Conservation (phyloP, 768 basidiomycete species). For the Galerina sulciceps region DNA sequence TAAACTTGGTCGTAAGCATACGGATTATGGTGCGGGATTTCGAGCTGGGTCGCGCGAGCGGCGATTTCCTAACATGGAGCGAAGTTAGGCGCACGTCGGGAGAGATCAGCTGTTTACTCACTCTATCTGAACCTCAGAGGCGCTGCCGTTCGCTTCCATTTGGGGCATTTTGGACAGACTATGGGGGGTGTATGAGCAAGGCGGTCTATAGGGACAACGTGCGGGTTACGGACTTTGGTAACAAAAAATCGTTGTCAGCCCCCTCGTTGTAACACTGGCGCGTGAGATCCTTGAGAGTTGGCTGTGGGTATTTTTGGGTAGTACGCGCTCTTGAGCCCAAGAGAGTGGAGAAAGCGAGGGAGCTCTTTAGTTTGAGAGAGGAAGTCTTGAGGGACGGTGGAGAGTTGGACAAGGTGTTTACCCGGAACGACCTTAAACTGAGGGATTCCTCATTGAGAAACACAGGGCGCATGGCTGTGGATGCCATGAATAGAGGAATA, state of each 20-base stretch:
- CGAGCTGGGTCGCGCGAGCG: slow-evolving; percentile 20
- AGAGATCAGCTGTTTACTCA: not conserved
- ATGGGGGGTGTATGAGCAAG: not conserved
- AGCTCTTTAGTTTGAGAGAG: slow-evolving; percentile 26
- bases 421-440: slow-evolving; percentile 26
- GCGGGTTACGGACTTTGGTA: not conserved
- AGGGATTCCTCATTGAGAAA: slow-evolving; percentile 21
- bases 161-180: not conserved
- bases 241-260: not conserved
- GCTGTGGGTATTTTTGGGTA: not conserved
- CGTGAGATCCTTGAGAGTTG: slow-evolving; percentile 10
- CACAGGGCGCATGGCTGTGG: slow-evolving; percentile 10
- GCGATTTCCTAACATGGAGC: not conserved
- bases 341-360: slow-evolving; percentile 15
- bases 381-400: slow-evolving; percentile 24
- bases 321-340: slow-evolving; percentile 18
- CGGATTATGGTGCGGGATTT: slow-evolving; percentile 37
- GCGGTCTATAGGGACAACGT: not conserved
- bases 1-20: slow-evolving; percentile 37
- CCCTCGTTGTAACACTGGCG: not conserved
- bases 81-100: not conserved
- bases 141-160: not conserved
- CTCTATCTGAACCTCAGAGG: slow-evolving; percentile 1
- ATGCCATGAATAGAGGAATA: slow-evolving; percentile 6
- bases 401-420: slow-evolving; percentile 12